Evolutionary conservation across 805 yeast genomes (phyloP).

Genomic region (Wickerhamomyces tratensis): DNA sequence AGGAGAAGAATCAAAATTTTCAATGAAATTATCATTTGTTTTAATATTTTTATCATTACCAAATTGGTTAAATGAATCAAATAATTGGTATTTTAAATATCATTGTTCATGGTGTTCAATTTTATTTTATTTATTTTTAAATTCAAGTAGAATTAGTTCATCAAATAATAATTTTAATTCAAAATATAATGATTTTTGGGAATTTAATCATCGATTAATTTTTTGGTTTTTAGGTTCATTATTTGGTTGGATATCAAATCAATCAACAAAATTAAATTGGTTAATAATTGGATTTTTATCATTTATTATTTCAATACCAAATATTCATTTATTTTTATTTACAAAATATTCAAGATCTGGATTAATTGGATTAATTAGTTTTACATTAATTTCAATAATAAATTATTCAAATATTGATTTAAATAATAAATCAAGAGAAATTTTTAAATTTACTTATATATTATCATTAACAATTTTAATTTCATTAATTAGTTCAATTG

Average conservation of each 20-base stretch:
- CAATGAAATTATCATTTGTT: constrained; percentile 29
- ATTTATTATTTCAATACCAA: constrained; percentile 23
- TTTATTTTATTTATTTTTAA: constrained; percentile 23
- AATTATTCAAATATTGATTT: constrained; percentile 7
- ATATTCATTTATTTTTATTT: constrained; percentile 24
- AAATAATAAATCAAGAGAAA: constrained; percentile 10
- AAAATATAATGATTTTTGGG: neutral
- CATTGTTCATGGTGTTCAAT: constrained; percentile 36
- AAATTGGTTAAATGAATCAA: constrained; percentile 28
- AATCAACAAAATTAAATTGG: constrained; percentile 26
- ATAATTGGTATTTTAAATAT: constrained; percentile 31
- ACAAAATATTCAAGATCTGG: constrained; percentile 34
- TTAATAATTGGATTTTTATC: constrained; percentile 32
- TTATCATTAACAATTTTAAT: constrained; percentile 28
- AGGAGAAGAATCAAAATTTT: constrained; percentile 32
- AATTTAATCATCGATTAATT: constrained; percentile 19
- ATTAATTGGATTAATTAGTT: constrained; percentile 28
- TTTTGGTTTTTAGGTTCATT: constrained; percentile 31
- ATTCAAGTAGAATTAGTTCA: constrained; percentile 32
- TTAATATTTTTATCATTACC: constrained; percentile 32
- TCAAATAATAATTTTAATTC: constrained; percentile 19
- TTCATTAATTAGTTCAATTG: constrained; percentile 26
- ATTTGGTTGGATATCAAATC: constrained; percentile 38
- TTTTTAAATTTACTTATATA: constrained; percentile 31
- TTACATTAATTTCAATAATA: constrained; percentile 29